A percentile compares a stretch with the other conserved stretches of the same genome.
Evolutionary conservation across 1,284 basidiomycete species (phyloP).

Genomic region (Cerrena zonata): DNA sequence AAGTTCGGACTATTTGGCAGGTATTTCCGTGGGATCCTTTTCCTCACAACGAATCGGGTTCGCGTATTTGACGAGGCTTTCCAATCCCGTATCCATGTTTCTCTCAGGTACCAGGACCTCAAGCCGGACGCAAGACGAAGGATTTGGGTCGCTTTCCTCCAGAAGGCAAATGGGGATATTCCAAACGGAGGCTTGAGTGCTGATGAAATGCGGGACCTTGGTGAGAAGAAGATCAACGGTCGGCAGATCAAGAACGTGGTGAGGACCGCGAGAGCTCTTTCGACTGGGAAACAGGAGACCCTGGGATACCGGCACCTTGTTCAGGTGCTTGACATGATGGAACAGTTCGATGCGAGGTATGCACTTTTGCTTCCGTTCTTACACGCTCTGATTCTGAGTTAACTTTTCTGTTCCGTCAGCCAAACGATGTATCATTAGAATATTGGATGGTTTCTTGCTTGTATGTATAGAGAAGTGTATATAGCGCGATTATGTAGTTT

Average conservation of each 20-base stretch:
- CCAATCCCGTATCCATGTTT: slow-evolving; percentile 61
- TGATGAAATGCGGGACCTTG: slow-evolving; percentile 42
- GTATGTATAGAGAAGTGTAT: not conserved
- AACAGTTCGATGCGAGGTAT: slow-evolving; percentile 53
- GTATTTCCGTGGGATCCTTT: slow-evolving; percentile 61
- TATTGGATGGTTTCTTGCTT: not conserved
- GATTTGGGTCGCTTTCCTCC: slow-evolving; percentile 57
- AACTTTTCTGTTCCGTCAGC: not conserved
- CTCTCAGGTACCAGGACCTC: slow-evolving; percentile 55
- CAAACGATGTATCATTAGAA: slow-evolving; percentile 8
- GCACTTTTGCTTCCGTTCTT: slow-evolving; percentile 11
- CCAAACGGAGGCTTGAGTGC: slow-evolving; percentile 30
- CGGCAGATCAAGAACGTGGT: slow-evolving; percentile 63
- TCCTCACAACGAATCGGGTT: slow-evolving; percentile 65
- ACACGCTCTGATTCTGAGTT: not conserved
- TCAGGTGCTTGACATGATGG: slow-evolving; percentile 55
- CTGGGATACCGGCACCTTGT: slow-evolving; percentile 44
- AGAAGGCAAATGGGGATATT: slow-evolving; percentile 36
- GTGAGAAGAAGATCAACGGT: slow-evolving; percentile 51
- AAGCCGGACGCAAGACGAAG: slow-evolving; percentile 43
- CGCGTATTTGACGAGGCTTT: slow-evolving; percentile 64
- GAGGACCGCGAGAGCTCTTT: slow-evolving; percentile 54
- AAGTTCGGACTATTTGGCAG: slow-evolving; percentile 26
- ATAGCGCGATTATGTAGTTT: not conserved
- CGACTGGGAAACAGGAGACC: slow-evolving; percentile 40